phyloP scores from a whole-genome alignment of 305 asterid species.

The Rubia balearica region DNA sequence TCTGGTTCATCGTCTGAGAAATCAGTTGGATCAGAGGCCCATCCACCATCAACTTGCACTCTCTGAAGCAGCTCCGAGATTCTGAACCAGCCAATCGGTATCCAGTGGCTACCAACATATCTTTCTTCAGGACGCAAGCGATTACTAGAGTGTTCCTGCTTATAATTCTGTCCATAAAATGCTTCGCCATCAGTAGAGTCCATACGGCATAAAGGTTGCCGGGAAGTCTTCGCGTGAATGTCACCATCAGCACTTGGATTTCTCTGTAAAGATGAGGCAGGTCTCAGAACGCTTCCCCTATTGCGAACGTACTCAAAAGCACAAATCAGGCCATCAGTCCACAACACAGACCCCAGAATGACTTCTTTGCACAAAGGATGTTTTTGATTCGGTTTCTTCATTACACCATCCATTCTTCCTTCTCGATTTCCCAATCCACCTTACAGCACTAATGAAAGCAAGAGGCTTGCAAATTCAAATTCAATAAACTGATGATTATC shows the following conservation, averaged over 20 bases:
- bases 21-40: slow-evolving; percentile 2
- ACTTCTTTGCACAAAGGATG: background rate
- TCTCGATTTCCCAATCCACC: too few relatives aligned
- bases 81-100: background rate
- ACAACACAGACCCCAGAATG: background rate
- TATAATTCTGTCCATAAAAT: background rate
- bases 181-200: background rate
- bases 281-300: background rate
- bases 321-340: slow-evolving; percentile 3
- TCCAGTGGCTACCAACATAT: background rate
- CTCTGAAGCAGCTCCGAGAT: background rate
- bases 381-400: background rate
- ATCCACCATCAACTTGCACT: background rate
- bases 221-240: background rate
- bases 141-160: background rate
- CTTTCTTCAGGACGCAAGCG: background rate
- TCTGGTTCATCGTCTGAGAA: background rate
- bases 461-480: background rate
- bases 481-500: background rate
- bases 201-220: background rate
- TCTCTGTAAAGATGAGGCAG: background rate
- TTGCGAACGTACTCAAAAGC: background rate
- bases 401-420: background rate
- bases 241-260: background rate
- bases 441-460: background rate